phyloP scores from a whole-genome alignment of 2,329 filamentous ascomycete species.

The Bipolaris victoriae region DNA sequence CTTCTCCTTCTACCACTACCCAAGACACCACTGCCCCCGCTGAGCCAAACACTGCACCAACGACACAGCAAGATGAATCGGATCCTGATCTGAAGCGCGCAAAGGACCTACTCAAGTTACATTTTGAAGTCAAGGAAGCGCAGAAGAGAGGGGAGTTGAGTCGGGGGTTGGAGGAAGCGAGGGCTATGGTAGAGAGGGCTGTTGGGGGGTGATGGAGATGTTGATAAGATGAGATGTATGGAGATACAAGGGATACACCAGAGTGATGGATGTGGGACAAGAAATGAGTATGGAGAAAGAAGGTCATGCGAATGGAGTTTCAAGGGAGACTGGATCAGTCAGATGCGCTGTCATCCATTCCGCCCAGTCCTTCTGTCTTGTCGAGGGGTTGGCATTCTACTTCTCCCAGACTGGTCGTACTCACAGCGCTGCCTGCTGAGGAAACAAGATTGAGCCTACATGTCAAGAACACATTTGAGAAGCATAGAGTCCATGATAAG shows the following conservation, averaged over 20 bases:
- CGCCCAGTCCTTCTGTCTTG: background rate
- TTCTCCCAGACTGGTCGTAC: background rate
- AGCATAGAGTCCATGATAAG: background rate
- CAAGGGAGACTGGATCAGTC: no score
- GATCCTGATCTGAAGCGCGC: constrained; percentile 61
- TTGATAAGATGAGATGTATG: background rate
- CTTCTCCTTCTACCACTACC: constrained; percentile 1
- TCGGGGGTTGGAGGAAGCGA: constrained; percentile 56
- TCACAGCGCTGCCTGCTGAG: background rate
- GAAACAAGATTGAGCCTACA: background rate
- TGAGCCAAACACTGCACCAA: background rate
- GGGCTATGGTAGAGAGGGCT: constrained; percentile 54
- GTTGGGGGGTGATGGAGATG: constrained; percentile 32
- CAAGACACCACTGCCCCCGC: background rate
- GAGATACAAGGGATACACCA: background rate
- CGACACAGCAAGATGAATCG: constrained; percentile 10
- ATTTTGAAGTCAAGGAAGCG: constrained; percentile 62
- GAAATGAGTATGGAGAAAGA: no score
- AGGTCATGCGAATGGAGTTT: no score
- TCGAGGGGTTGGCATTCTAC: background rate
- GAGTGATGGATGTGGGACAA: no score
- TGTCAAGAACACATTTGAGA: background rate
- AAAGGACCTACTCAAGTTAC: constrained; percentile 63
- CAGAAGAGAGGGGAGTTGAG: constrained; percentile 56
- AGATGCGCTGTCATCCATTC: no score